Base-by-base conservation (phyloP, 805 yeast species). In the Debaryomyces tyrocola region DNA sequence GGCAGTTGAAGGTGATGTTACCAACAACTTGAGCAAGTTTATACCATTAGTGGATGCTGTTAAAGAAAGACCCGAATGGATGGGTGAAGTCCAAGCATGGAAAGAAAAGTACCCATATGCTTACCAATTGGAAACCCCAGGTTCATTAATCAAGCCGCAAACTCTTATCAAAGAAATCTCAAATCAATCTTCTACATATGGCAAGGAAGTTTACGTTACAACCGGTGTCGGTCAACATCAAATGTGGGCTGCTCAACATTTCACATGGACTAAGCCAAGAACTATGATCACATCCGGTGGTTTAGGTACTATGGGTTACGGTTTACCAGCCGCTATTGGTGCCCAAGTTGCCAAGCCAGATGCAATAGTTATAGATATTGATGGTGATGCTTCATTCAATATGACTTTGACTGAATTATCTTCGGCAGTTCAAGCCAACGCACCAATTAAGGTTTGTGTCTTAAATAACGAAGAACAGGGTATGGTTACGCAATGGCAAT, bases 191-290 rank as follows among this genome's bases (percentile, higher is more conserved):
- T 67, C 73, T 41, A 79, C 74, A 45, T 77, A 79, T 46, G 76
- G 75, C 53, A 87, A 82, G 62, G 91, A 87, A 57, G 90, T 89
- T 48, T 82, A 91, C 58, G 85, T 92, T 58, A 87, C 98, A 44
- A 94, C 99, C 33, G 99, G 99, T 78, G 98, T 94, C 44, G 99
- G 99, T 50, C 99, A 94, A 78, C 99, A 92, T 79, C 99, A 92
- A 77, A 92, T 92, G 99, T 92, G 99, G 99, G 95, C 98, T 33
- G 98, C 98, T 24, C 99, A 94, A 75, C 91, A 90, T 70, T 91
- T 87, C 83, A 82, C 90, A 43, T 92, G 97, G 96, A 85, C 84
- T 51, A 73, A 80, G 52, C 99, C 99, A 59, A 83, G 98, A 69
- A 79, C 95, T 42, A 85, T 94, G 75, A 87, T 92, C 67, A 90